Evolutionary conservation across 345 rosid genomes (phyloP), one percentile per base, ranked within the genome.

Genomic region (Eucalyptus urophylla): DNA sequence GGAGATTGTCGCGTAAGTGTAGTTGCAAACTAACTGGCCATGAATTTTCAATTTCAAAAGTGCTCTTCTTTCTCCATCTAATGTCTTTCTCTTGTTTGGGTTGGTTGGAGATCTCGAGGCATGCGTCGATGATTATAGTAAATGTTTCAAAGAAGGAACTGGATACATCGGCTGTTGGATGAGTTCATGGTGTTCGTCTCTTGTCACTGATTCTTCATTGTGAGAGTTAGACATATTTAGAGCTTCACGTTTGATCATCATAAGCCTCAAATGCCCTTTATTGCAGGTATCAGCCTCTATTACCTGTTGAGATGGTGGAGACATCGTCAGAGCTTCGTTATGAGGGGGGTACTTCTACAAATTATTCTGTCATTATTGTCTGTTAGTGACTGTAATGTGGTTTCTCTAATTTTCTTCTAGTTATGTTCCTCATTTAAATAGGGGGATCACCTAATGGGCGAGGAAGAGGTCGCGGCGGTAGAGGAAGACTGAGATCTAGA

Each of bases 101-200:
- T 93, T 95, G 99, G 54, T 90, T 98, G 95, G 98, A 97, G 90
- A 98, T 98, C 91, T 93, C 95, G 67, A 95, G 99, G 94, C 99
- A 96, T 93, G 99, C 96, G 44, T 96, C 98, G 10, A 96, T 96
- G 99, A 95, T 98, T 80, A 95, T 95, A 44, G 94, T 97, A 80
- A 95, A 93, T 81, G 96, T 98, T 89, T 98, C 98, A 53, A 96
- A 91, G 92, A 92, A 89, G 76, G 98, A 96, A 92, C 92, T 97
- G 89, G 89, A 95, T 89, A 90, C 93, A 43, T 92, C 94, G 86
- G 92, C 98, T 54, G 91, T 94, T 91, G 99, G 99, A 97, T 95
- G 86, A 91, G 97, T 93, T 92, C 89, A 6, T 29, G 24, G 69
- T 14, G 53, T 85, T 49, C 29, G 11, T 31, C 40, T 25, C 51